These are phyloP conservation scores for Cutaneotrichosporon arboriforme DNA, from an alignment of 1,284 basidiomycete genomes.

Conservation along the genomic window DNA sequence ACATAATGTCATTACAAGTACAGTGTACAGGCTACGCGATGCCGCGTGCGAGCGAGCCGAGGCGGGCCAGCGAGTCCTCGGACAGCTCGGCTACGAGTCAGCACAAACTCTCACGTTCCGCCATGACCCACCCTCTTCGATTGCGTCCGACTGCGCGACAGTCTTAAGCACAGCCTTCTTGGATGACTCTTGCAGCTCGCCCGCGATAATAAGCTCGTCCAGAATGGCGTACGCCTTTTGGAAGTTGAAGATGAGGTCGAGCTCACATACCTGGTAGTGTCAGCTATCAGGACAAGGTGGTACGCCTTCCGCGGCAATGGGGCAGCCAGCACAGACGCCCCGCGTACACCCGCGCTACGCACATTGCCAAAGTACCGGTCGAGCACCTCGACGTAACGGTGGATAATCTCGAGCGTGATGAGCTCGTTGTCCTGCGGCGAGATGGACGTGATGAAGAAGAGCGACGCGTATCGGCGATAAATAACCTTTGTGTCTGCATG, in stretches of 20 bases:
- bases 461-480: constrained; percentile 92
- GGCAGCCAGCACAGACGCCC: too few species aligned
- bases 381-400: constrained; percentile 97
- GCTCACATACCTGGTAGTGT: constrained; percentile 81
- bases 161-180: constrained; percentile 94
- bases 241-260: constrained; percentile 97
- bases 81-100: constrained; percentile 37
- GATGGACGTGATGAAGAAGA: constrained; percentile 97
- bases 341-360: constrained; percentile 34
- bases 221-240: constrained; percentile 97
- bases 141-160: constrained; percentile 53
- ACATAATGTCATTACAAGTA: constrained; percentile 6
- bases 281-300: not conserved
- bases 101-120: too few species aligned
- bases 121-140: constrained; percentile 51
- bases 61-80: constrained; percentile 43
- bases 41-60: constrained; percentile 31
- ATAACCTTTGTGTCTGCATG: constrained; percentile 83
- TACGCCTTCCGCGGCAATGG: not conserved
- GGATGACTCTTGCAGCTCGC: constrained; percentile 95
- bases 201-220: constrained; percentile 95
- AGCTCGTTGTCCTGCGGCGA: constrained; percentile 83
- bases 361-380: constrained; percentile 99
- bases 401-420: constrained; percentile 91
- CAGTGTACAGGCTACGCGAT: constrained; percentile 3